phyloP scores from a whole-genome alignment of 169 alveolate species.

The Neospora caninum region DNA sequence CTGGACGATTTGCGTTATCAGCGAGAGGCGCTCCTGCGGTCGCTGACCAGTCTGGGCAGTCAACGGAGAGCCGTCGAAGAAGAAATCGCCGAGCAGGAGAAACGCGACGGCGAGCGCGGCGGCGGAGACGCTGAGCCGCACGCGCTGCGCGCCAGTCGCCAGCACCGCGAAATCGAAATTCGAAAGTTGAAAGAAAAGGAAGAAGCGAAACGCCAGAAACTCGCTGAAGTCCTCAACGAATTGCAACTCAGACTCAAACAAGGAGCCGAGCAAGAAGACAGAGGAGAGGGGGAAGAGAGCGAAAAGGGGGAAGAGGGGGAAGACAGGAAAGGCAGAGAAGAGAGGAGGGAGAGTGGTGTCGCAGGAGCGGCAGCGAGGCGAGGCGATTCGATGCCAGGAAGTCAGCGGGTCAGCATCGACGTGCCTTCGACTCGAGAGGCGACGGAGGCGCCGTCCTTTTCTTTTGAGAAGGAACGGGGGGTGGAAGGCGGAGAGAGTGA shows the following conservation, averaged over 20 bases:
- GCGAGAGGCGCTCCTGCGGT: conserved; percentile 57
- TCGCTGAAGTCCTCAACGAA: neutral
- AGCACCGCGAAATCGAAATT: neutral
- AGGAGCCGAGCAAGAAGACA: conserved; percentile 1
- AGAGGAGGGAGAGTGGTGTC: no score
- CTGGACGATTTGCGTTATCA: conserved; percentile 48
- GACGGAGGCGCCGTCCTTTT: no score
- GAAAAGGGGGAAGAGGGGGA: neutral
- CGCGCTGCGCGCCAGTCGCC: neutral
- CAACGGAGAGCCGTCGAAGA: neutral
- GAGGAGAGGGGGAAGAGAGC: neutral
- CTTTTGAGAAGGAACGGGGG: no score
- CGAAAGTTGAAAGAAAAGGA: neutral
- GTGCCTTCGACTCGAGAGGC: no score
- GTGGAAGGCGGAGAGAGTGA: no score
- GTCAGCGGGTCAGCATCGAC: no score
- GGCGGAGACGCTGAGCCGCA: neutral
- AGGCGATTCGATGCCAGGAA: no score
- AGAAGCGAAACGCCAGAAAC: neutral
- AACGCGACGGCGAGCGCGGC: neutral
- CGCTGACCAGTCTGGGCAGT: conserved; percentile 52
- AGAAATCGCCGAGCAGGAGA: neutral
- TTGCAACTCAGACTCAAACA: neutral
- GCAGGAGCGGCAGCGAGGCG: no score
- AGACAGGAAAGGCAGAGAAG: no score